Conservation (phyloP, 2,329 filamentous ascomycete genomes). For the Nemania sp. region DNA sequence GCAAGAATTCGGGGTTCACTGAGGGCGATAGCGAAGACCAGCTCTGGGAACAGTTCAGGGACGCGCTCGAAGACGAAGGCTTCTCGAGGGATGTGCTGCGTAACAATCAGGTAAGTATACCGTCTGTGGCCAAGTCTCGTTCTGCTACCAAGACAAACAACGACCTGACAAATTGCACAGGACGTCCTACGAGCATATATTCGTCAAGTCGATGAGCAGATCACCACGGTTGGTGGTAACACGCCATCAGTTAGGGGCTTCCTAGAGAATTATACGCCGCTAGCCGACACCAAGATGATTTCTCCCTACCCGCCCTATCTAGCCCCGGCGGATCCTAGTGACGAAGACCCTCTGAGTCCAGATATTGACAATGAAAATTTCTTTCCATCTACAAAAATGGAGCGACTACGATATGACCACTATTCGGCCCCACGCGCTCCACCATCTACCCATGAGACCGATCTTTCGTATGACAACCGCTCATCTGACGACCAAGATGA, state of each 20-base stretch:
- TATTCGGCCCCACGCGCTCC: constrained; percentile 28
- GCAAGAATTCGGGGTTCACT: constrained; percentile 44
- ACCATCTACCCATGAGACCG: constrained; percentile 30
- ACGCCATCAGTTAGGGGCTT: constrained; percentile 58
- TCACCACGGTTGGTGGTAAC: constrained; percentile 47
- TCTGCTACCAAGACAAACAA: not conserved
- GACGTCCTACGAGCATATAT: constrained; percentile 65
- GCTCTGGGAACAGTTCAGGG: constrained; percentile 62
- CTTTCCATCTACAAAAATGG: constrained; percentile 46
- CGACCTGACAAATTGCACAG: constrained; percentile 41
- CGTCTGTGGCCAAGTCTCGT: not conserved
- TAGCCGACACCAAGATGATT: constrained; percentile 41
- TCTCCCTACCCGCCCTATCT: constrained; percentile 37
- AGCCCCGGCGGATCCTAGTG: constrained; percentile 32
- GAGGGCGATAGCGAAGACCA: constrained; percentile 55
- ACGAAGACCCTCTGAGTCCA: constrained; percentile 44
- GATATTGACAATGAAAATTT: constrained; percentile 48
- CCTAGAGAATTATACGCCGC: constrained; percentile 46
- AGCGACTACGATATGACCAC: constrained; percentile 44
- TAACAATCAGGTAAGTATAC: constrained; percentile 59
- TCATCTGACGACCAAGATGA: constrained; percentile 47
- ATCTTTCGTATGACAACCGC: constrained; percentile 43
- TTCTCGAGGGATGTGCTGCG: constrained; percentile 60
- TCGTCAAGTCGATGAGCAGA: constrained; percentile 59
- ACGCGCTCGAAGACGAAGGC: constrained; percentile 62